Evolutionary conservation across 208 protist genomes (phyloP).

Genomic region (Leishmania turanica): DNA sequence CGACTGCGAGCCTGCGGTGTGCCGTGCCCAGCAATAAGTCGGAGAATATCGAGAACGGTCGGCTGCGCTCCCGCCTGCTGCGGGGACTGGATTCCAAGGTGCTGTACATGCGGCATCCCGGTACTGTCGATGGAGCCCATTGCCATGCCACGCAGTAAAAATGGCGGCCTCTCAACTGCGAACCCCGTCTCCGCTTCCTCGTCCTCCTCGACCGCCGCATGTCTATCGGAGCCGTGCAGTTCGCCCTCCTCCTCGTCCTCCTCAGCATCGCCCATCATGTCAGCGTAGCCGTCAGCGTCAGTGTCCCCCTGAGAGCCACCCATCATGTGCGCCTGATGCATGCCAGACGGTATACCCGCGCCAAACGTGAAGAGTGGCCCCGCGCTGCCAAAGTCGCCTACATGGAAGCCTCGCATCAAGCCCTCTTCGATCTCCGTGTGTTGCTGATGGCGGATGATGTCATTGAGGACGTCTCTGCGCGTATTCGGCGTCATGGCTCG

Average conservation of each 20-base stretch:
- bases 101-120: not conserved
- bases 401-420: slow-evolving; percentile 4
- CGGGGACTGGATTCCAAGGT: not conserved
- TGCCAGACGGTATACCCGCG: not conserved
- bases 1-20: not conserved
- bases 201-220: slow-evolving; percentile 8
- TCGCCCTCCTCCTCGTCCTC: slow-evolving; percentile 18
- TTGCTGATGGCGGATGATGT: slow-evolving; percentile 66
- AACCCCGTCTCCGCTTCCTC: slow-evolving; percentile 10
- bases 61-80: not conserved
- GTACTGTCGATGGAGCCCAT: not conserved
- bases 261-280: slow-evolving; percentile 9
- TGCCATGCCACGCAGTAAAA: not conserved
- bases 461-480: slow-evolving; percentile 69
- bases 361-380: not conserved
- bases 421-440: slow-evolving; percentile 10
- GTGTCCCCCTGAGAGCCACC: not conserved
- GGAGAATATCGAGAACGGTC: slow-evolving; percentile 12
- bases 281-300: slow-evolving; percentile 4
- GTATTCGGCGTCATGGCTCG: slow-evolving; percentile 76
- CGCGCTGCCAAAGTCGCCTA: not conserved
- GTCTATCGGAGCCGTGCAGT: not conserved
- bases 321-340: not conserved
- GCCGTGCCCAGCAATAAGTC: slow-evolving; percentile 6
- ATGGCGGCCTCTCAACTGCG: not conserved